Evolutionary conservation across 202 grass and related monocot genomes (phyloP), one percentile per base, ranked within the genome.

Genomic region (Elaeis oleifera): DNA sequence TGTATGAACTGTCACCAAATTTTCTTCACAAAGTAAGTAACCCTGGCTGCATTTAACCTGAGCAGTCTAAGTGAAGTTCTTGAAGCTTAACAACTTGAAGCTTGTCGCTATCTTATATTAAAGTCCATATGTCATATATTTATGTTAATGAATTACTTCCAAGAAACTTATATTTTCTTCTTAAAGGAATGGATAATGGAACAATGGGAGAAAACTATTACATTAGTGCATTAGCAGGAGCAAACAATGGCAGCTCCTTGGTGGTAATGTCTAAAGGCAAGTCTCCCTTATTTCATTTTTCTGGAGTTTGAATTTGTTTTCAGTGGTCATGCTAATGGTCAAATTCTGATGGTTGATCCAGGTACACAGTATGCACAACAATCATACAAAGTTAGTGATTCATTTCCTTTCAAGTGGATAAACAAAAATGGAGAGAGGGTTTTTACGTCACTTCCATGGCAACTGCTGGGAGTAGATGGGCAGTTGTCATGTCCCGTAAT

Each of bases 381-480:
- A 52, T 99, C 95, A 9, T 99, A 99, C 69, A 99, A 99, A 85
- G 89, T 99, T 60, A 87, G 95, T 68, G 83, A 90, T 32, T 89
- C 80, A 60, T 99, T 99, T 56, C 95, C 95, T 64, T 99, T 87
- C 76, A 99, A 99, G 81, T 99, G 95, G 95, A 99, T 99, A 90
- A 94, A 94, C 69, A 99, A 99, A 80, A 99, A 68, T 99, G 89
- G 95, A 73, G 76, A 29, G 95, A 99, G 73, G 73, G 83, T 76
- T 99, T 94, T 65, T 99, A 80, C 84, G 95, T 99, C 56, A 99
- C 95, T 62, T 74, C 89, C 58, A 99, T 99, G 95, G 89, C 89
- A 59, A 87, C 89, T 68, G 95, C 95, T 78, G 95, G 95, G 55
- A 87, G 59, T 60, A 94, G 89, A 74, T 99, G 95, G 95, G 95